Base-by-base conservation (phyloP, 108 stramenopile species). In the Tribonema minus region DNA sequence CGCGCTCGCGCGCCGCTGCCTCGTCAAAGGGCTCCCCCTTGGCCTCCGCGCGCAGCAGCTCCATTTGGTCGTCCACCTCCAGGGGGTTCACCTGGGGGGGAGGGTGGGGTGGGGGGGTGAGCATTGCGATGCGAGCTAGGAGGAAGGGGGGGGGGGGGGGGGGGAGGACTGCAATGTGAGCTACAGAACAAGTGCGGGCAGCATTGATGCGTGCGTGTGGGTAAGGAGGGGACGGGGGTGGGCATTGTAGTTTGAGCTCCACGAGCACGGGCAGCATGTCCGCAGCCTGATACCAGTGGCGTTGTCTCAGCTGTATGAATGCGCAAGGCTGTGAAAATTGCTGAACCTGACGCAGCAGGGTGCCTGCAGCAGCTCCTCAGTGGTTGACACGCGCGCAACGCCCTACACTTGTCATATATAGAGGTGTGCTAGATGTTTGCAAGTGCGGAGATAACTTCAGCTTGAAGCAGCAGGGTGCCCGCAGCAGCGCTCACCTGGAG, bases 31-130 rank as follows among this genome's bases (percentile, higher is more conserved):
- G 64, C 37, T 62, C 35, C 2, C 80, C 64, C 71, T 71, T 64
- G 7, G 80, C 80, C 71, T 81, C 41, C 33, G 62, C 41, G 34
- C 67, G 37, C 26, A 70, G n/a, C 3, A 71, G 58, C 30, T 81
- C 70, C 29, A 81, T 58, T 64, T 81, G 70, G 32, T 81, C 80
- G 2, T 65, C 69, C 63, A 81, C 64, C 34, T 81, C 80, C 32
- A 63, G 63, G 35, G 29, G 46, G 34, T 81, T 70, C 39, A 71
- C 61, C 64, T 71, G 61, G 32, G n/a, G n/a, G n/a, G n/a, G n/a
- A n/a, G n/a, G n/a, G n/a, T n/a, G n/a, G n/a, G n/a, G n/a, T n/a
- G n/a, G n/a, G n/a, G n/a, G n/a, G n/a, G n/a, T n/a, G n/a, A 59
- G 6, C 25, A 27, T 66, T 63, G 5, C n/a, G 20, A 7, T 30